Conservation (phyloP, 2,329 filamentous ascomycete species). For the Colletotrichum sansevieriae region DNA sequence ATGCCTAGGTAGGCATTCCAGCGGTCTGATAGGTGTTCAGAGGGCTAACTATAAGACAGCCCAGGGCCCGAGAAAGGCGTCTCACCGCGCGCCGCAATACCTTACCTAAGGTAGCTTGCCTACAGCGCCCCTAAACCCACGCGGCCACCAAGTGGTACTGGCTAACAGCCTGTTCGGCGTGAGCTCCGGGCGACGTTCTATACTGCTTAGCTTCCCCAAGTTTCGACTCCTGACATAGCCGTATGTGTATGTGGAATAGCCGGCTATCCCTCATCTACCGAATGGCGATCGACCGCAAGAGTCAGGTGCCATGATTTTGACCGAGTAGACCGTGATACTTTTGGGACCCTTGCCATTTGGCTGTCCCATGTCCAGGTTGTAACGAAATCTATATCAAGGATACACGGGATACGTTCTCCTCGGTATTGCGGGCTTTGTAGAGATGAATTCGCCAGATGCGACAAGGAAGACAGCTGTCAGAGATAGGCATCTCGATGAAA, state of each 20-base stretch:
- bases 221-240: background rate
- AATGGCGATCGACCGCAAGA: constrained; percentile 30
- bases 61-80: no score
- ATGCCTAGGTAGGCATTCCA: no score
- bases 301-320: constrained; percentile 24
- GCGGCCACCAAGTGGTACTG: background rate
- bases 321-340: constrained; percentile 32
- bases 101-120: no score
- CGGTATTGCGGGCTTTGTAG: background rate
- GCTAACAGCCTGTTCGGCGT: constrained; percentile 8
- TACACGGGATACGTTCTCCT: background rate
- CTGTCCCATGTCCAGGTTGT: constrained; percentile 10
- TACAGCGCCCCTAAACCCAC: background rate
- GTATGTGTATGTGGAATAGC: background rate
- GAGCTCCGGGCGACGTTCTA: constrained; percentile 5
- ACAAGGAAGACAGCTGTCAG: background rate
- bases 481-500: constrained; percentile 9
- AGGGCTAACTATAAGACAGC: no score
- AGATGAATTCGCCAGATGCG: background rate
- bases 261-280: constrained; percentile 8
- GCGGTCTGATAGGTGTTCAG: no score
- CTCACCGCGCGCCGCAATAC: no score
- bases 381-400: constrained; percentile 2
- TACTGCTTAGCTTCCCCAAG: background rate
- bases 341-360: constrained; percentile 23